A percentile compares a stretch with the other conserved stretches of the same genome.
Conservation (phyloP, 495 filamentous ascomycete genomes). For the Daldinia decipiens region DNA sequence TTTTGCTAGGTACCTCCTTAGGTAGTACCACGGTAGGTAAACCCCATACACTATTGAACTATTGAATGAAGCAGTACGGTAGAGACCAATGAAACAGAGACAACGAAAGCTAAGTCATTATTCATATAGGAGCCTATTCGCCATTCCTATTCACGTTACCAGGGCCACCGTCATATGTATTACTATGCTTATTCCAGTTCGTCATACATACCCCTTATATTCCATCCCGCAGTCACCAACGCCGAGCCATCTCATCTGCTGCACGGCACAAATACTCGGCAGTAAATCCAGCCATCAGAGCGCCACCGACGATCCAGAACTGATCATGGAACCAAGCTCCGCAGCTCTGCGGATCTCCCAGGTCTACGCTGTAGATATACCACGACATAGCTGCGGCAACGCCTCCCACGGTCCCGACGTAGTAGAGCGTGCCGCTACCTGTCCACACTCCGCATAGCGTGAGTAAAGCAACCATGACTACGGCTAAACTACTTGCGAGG, state of each 20-base stretch:
- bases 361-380: constrained; percentile 33
- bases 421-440: neutral
- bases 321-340: constrained; percentile 43
- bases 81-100: neutral
- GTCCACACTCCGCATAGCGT: neutral
- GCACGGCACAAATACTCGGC: constrained; percentile 20
- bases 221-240: neutral
- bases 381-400: neutral
- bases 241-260: neutral
- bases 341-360: constrained; percentile 39
- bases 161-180: neutral
- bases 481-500: constrained; percentile 30
- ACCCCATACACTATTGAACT: neutral
- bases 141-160: neutral
- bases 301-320: constrained; percentile 43
- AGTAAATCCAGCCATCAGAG: constrained; percentile 14
- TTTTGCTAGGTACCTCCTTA: neutral
- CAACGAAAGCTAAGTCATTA: neutral
- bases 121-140: neutral
- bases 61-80: neutral
- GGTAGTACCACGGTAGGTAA: neutral
- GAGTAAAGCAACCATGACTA: neutral
- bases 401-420: neutral
- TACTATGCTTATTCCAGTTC: neutral
- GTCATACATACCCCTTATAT: neutral